These are phyloP conservation scores for Elsinoe perseae DNA, from an alignment of 2,329 filamentous ascomycete species.

Conservation along the genomic window DNA sequence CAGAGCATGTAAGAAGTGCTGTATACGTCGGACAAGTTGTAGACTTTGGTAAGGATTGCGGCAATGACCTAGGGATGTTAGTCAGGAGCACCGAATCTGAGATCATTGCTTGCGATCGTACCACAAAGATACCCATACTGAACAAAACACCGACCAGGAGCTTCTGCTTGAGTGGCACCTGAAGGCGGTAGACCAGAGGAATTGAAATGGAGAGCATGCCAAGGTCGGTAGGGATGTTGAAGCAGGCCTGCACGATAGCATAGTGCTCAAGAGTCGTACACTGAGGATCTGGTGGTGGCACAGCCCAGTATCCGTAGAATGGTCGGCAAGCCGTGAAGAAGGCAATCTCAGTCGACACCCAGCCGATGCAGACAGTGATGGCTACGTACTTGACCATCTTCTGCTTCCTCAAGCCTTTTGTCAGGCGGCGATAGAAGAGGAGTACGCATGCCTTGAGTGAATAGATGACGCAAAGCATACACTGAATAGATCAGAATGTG, in stretches of 20 bases:
- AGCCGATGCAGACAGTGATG: slow-evolving; percentile 41
- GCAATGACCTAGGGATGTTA: slow-evolving; percentile 27
- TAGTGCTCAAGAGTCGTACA: slow-evolving; percentile 52
- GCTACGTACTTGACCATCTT: slow-evolving; percentile 43
- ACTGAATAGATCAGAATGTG: slow-evolving; percentile 30
- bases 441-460: slow-evolving; percentile 50
- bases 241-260: slow-evolving; percentile 49
- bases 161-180: slow-evolving; percentile 46
- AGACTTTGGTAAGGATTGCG: slow-evolving; percentile 41
- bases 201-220: slow-evolving; percentile 52
- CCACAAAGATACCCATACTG: slow-evolving; percentile 42
- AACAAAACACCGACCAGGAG: slow-evolving; percentile 43
- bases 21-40: slow-evolving; percentile 39
- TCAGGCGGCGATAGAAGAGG: slow-evolving; percentile 50
- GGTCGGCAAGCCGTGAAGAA: slow-evolving; percentile 49
- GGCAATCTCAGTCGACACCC: slow-evolving; percentile 46
- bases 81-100: background rate
- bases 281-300: slow-evolving; percentile 47
- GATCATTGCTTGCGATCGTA: slow-evolving; percentile 25
- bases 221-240: slow-evolving; percentile 54
- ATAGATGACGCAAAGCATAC: slow-evolving; percentile 54
- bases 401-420: slow-evolving; percentile 42
- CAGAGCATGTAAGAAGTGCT: slow-evolving; percentile 26
- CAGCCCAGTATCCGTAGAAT: slow-evolving; percentile 51
- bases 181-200: slow-evolving; percentile 44